Base-by-base conservation (phyloP, 352 stramenopile species). In the Pythium sp. region DNA sequence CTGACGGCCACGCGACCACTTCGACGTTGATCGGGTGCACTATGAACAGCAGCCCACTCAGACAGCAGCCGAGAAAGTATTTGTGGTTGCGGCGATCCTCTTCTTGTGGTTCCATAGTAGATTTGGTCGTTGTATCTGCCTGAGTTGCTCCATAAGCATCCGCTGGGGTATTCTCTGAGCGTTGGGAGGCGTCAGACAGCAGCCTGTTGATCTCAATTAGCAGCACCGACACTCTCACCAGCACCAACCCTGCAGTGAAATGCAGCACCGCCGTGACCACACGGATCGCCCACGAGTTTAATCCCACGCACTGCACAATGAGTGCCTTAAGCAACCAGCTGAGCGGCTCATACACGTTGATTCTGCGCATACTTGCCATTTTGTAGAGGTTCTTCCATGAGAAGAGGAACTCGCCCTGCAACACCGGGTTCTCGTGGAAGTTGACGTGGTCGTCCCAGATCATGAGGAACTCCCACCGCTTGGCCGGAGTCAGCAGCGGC, bases 291-390 rank as follows among this genome's bases (percentile, higher is more conserved):
- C 75, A 78, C 36, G 84, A 67, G 58, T 88, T 63, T 7, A 86
- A 58, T 2, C 80, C 82, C 0, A 65, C 53, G 8, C 69, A 4
- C 6, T 77, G 71, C 49, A 75, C 76, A 26, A 90, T 68, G 2
- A 82, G 3, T 9, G 81, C 78, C 65, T 92, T 92, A 32, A 89
- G 64, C 12, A 91, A 26, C 84, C 82, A 93, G 12, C 80, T 76
- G 22, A 93, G 74, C 5, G 84, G 84, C 43, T 93, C 82, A 65
- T 86, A 91, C 12, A 90, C 82, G 64, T 90, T 91, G 73, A 91
- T 81, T 36, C 76, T 79, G n/a, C 58, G 72, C 67, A 84, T 76
- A 5, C 69, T 82, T 61, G 79, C 76, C 81, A 93, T 91, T 32
- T 51, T 3, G 26, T 64, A 62, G 55, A 93, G 51, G 18, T 74